These are phyloP conservation scores for Eutrema salsugineum DNA, from an alignment of 441 rosid genomes.

Conservation along the genomic window DNA sequence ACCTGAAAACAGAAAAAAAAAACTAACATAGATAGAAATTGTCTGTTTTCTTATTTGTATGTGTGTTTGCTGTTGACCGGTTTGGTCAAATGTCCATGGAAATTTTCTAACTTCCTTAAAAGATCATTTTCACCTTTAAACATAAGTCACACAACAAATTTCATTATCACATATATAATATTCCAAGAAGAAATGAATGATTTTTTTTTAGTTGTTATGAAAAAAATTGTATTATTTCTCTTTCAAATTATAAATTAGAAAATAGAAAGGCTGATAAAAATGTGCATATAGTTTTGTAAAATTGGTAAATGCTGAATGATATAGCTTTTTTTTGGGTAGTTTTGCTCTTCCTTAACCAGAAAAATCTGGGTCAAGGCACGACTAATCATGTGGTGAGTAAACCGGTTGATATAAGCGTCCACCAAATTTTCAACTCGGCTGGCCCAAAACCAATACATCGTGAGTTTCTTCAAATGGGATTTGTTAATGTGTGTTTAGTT, in stretches of 20 bases:
- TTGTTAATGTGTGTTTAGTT: background rate
- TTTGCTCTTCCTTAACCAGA: too few relatives aligned
- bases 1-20: conserved; percentile 1
- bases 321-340: too few relatives aligned
- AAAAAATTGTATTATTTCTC: background rate
- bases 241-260: background rate
- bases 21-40: background rate
- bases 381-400: too few relatives aligned
- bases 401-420: too few relatives aligned
- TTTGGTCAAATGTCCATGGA: background rate
- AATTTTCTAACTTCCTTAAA: background rate
- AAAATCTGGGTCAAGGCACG: background rate
- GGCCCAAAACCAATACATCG: background rate
- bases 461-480: background rate
- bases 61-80: conserved; percentile 19
- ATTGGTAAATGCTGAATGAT: background rate
- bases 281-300: background rate
- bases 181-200: background rate
- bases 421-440: too few relatives aligned
- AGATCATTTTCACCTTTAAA: background rate
- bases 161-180: background rate
- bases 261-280: background rate
- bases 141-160: background rate
- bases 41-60: background rate
- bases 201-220: background rate